Percentiles rank a stretch among this genome's conserved stretches.
phyloP scores from a whole-genome alignment of 495 filamentous ascomycete genomes.

The Pyrenopolyporus hunteri region DNA sequence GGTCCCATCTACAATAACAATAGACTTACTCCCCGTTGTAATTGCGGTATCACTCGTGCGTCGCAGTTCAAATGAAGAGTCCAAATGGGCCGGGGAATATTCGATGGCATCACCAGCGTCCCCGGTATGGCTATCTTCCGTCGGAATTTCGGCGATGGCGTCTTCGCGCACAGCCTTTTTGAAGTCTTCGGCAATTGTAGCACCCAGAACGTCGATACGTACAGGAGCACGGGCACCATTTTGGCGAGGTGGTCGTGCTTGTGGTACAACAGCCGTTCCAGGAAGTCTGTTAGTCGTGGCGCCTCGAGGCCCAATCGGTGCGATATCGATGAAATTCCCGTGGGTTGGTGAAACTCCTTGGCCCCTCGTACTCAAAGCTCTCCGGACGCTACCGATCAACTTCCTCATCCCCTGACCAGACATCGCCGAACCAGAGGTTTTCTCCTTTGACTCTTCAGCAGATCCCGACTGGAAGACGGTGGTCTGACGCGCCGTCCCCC shows the following conservation, averaged over 20 bases:
- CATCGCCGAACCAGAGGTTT: constrained; percentile 56
- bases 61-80: constrained; percentile 44
- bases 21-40: constrained; percentile 81
- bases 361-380: constrained; percentile 77
- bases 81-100: constrained; percentile 49
- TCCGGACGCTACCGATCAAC: constrained; percentile 84
- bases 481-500: constrained; percentile 47
- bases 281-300: constrained; percentile 59
- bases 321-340: constrained; percentile 55
- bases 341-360: constrained; percentile 55
- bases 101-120: constrained; percentile 37
- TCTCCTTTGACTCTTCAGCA: constrained; percentile 46
- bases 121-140: constrained; percentile 7
- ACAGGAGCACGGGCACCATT: constrained; percentile 52
- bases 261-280: constrained; percentile 60
- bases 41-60: constrained; percentile 59
- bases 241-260: constrained; percentile 52
- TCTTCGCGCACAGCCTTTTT: constrained; percentile 68
- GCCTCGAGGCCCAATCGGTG: constrained; percentile 57
- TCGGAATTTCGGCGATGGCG: constrained; percentile 48
- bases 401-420: constrained; percentile 75
- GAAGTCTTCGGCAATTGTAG: constrained; percentile 75
- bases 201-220: constrained; percentile 79
- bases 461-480: constrained; percentile 55
- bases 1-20: constrained; percentile 84